A percentile compares a stretch with the other conserved stretches of the same genome.
Evolutionary conservation across 2,329 filamentous ascomycete species (phyloP).

Genomic region (Truncatella angustata): DNA sequence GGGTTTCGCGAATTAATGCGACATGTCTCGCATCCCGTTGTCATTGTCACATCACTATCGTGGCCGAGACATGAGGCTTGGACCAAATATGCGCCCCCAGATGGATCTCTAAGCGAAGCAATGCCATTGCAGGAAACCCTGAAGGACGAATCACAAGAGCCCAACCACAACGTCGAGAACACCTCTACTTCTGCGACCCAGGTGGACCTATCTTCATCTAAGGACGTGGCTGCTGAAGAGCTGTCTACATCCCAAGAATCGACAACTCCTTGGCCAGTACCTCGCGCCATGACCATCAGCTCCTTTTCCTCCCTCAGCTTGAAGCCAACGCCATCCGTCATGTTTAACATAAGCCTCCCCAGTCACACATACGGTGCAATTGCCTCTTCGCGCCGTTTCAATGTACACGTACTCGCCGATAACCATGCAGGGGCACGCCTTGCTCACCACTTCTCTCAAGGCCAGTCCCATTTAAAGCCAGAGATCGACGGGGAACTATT

Average conservation of each 20-base stretch:
- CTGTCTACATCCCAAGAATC: slow-evolving; percentile 1
- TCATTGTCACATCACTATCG: slow-evolving; percentile 51
- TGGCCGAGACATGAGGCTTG: too few relatives aligned
- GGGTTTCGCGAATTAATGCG: slow-evolving; percentile 54
- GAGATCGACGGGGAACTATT: background rate
- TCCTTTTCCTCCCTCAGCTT: slow-evolving; percentile 57
- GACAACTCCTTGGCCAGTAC: slow-evolving; percentile 23
- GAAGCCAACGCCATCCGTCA: slow-evolving; percentile 48
- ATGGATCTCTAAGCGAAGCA: too few relatives aligned
- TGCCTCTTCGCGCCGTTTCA: slow-evolving; percentile 42
- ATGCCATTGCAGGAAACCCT: background rate
- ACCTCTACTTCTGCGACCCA: background rate
- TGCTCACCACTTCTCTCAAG: slow-evolving; percentile 44
- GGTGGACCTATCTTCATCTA: background rate
- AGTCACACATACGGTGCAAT: slow-evolving; percentile 56
- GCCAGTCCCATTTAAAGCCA: background rate
- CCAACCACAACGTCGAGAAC: too few relatives aligned
- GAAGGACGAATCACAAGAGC: too few relatives aligned
- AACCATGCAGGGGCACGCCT: slow-evolving; percentile 46
- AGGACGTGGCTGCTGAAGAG: slow-evolving; percentile 16
- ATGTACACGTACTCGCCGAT: slow-evolving; percentile 53
- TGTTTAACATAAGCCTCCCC: slow-evolving; percentile 57
- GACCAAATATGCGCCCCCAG: background rate
- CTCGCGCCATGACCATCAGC: slow-evolving; percentile 57
- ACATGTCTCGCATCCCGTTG: slow-evolving; percentile 51